Percentiles rank a stretch among this genome's conserved stretches.
Evolutionary conservation across 108 stramenopile genomes (phyloP).

Genomic region (Pelagomonas calceolata): DNA sequence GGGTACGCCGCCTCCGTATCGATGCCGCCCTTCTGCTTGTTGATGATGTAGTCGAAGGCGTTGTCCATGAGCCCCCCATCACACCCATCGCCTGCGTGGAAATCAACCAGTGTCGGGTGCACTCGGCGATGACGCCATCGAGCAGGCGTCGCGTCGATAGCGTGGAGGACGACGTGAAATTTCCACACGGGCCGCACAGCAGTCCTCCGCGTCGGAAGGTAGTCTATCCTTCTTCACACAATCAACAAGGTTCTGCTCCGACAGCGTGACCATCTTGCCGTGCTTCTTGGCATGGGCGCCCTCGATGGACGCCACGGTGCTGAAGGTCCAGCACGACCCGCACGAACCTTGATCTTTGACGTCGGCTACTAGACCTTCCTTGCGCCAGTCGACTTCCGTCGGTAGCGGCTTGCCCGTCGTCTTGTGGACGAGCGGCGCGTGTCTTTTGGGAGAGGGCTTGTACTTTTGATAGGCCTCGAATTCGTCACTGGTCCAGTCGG

Average conservation of each 20-base stretch:
- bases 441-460: neutral
- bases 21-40: conserved; percentile 36
- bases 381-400: conserved; percentile 11
- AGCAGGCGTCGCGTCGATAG: too few relatives aligned
- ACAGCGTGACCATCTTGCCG: conserved; percentile 27
- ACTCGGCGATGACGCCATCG: too few relatives aligned
- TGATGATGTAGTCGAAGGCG: conserved; percentile 48
- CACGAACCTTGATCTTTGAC: conserved; percentile 30
- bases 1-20: conserved; percentile 41
- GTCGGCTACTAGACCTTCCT: conserved; percentile 11
- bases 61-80: conserved; percentile 50
- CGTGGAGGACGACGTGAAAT: too few relatives aligned
- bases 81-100: conserved; percentile 38
- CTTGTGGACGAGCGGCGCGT: neutral
- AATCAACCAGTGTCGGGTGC: too few relatives aligned
- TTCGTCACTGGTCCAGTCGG: conserved; percentile 14
- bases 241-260: conserved; percentile 47
- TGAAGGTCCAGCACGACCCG: conserved; percentile 54
- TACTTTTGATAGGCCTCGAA: neutral
- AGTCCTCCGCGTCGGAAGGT: neutral
- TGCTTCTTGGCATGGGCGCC: conserved; percentile 36
- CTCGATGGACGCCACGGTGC: conserved; percentile 49
- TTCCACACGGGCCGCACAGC: too few relatives aligned
- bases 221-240: conserved; percentile 4
- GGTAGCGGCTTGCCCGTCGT: neutral